Conservation (phyloP, 2,329 filamentous ascomycete species). For the Sporothrix brunneoviolacea region DNA sequence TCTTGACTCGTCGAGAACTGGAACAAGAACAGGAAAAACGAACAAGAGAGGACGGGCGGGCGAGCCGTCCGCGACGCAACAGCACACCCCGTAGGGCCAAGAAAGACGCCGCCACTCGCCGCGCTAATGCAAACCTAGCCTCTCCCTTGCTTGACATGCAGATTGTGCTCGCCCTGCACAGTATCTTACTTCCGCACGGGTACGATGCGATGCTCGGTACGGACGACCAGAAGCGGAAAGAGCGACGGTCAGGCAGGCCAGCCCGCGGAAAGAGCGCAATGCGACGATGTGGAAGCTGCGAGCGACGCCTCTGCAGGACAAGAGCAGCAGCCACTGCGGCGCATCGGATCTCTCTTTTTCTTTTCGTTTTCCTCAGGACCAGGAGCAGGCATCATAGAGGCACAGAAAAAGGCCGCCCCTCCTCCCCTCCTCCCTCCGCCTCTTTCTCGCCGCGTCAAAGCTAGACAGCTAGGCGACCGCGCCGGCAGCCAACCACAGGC, state of each 20-base stretch:
- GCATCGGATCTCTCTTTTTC: no score
- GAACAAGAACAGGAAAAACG: no score
- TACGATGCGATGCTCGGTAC: no score
- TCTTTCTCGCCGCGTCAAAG: conserved; percentile 3
- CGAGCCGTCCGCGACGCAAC: not conserved
- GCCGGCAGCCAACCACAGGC: conserved; percentile 13
- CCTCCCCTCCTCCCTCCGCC: not conserved
- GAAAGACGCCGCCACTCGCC: not conserved
- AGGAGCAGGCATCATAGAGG: not conserved
- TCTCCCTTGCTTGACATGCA: conserved; percentile 8
- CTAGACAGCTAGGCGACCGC: conserved; percentile 13
- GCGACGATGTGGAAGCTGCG: no score
- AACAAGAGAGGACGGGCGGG: no score
- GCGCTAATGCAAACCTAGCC: conserved; percentile 7
- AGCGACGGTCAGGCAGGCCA: no score
- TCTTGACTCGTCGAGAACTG: no score
- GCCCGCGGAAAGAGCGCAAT: no score
- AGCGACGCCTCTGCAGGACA: not conserved
- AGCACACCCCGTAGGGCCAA: conserved; percentile 5
- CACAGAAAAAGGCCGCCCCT: not conserved
- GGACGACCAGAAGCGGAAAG: no score
- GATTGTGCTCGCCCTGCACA: no score
- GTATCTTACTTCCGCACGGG: no score
- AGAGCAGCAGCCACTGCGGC: not conserved
- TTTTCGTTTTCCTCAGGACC: not conserved